Evolutionary conservation across 305 asterid genomes (phyloP).

Genomic region (Ilex paraguariensis): DNA sequence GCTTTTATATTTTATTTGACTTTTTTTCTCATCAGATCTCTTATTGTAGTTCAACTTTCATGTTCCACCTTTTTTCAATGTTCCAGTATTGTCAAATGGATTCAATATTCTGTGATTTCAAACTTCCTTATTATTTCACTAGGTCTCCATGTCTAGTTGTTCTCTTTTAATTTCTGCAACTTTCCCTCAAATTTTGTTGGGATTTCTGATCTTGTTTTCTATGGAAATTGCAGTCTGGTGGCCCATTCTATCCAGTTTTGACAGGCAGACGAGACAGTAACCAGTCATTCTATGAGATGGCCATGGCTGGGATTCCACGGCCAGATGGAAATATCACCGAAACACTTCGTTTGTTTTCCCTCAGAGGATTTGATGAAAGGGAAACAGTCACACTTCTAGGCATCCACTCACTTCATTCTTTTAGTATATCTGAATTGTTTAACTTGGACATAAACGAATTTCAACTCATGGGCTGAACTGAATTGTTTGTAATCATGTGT

Average conservation of each 20-base stretch:
- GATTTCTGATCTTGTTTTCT: background rate
- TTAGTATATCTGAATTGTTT: background rate
- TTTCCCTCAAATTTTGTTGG: background rate
- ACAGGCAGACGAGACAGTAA: constrained; percentile 29
- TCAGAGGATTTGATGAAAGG: constrained; percentile 29
- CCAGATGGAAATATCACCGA: constrained; percentile 25
- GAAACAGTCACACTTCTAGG: constrained; percentile 32
- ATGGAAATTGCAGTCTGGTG: constrained; percentile 24
- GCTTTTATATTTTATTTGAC: too few species aligned
- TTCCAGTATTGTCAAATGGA: background rate
- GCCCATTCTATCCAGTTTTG: constrained; percentile 24
- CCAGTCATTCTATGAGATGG: constrained; percentile 17
- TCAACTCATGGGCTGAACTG: background rate
- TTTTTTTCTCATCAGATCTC: too few species aligned
- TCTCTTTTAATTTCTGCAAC: background rate
- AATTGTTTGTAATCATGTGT: background rate
- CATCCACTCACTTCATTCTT: background rate
- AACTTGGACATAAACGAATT: background rate
- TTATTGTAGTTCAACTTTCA: too few species aligned
- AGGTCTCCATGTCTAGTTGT: background rate
- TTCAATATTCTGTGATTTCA: background rate
- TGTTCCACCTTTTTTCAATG: background rate
- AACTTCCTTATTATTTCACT: too few species aligned
- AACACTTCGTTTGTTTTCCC: constrained; percentile 24
- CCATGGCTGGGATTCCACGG: constrained; percentile 24